Evolutionary conservation across 169 alveolate species (phyloP).

Genomic region (Eimeria maxima): DNA sequence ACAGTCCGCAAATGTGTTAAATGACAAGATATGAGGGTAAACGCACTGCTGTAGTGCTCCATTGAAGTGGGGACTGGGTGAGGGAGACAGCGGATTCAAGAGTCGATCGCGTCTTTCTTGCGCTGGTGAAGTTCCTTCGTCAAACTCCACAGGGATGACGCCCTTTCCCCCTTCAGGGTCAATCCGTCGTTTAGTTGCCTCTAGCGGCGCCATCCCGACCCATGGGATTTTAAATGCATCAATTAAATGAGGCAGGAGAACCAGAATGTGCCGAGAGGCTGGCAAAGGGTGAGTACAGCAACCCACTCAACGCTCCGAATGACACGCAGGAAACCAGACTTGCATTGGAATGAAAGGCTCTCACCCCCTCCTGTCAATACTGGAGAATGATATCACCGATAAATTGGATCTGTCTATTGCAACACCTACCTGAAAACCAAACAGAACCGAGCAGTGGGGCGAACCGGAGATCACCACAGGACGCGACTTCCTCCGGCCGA

Average conservation of each 20-base stretch:
- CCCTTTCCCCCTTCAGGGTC: conserved; percentile 18
- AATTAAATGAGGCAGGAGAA: neutral
- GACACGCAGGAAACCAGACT: neutral
- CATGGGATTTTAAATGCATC: neutral
- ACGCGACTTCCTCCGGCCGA: neutral
- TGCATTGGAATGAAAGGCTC: neutral
- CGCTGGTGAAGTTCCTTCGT: neutral
- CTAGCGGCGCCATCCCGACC: conserved; percentile 35
- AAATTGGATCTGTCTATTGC: neutral
- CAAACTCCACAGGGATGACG: neutral
- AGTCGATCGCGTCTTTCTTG: conserved; percentile 41
- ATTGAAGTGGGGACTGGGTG: conserved; percentile 72
- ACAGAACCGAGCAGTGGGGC: conserved; percentile 33
- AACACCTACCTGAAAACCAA: neutral
- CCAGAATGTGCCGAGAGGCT: neutral
- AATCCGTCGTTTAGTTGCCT: conserved; percentile 50
- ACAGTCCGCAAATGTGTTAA: conserved; percentile 76
- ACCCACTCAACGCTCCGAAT: neutral
- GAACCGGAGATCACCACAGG: neutral
- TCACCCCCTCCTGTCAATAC: neutral
- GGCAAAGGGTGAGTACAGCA: conserved; percentile 4
- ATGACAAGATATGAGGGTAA: conserved; percentile 80
- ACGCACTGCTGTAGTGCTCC: conserved; percentile 79
- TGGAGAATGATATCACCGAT: neutral
- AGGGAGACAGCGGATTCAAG: conserved; percentile 54